These are phyloP conservation scores for Draba incana DNA, from an alignment of 345 rosid species.

Conservation along the genomic window DNA sequence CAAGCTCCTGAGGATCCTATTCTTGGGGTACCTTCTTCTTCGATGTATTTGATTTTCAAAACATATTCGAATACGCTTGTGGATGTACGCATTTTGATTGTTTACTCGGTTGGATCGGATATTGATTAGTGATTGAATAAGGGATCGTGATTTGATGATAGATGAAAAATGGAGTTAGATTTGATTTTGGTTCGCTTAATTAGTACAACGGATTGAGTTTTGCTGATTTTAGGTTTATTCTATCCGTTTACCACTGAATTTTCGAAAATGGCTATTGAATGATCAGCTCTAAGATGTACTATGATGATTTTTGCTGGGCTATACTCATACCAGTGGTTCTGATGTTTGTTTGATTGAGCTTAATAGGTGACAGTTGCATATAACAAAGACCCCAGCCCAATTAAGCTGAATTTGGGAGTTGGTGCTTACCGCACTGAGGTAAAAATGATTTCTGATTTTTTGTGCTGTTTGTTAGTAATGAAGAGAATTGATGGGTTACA, in stretches of 20 bases:
- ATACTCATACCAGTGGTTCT: neutral
- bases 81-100: conserved; percentile 8
- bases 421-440: conserved; percentile 98
- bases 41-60: neutral
- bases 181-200: neutral
- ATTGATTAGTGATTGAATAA: neutral
- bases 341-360: neutral
- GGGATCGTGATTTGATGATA: conserved; percentile 7
- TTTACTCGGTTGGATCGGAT: conserved; percentile 8
- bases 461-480: neutral
- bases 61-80: neutral
- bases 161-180: neutral
- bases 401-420: conserved; percentile 94
- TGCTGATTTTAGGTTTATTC: neutral
- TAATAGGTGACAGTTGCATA: conserved; percentile 86
- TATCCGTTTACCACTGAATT: no score
- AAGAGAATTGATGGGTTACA: neutral
- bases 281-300: neutral
- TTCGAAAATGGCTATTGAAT: neutral
- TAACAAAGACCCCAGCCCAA: conserved; percentile 87
- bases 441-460: neutral
- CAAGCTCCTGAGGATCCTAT: conserved; percentile 93
- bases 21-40: conserved; percentile 60
- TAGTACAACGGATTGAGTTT: neutral
- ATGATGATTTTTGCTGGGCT: neutral